Evolutionary conservation across 2,329 filamentous ascomycete genomes (phyloP), one percentile per base, ranked within the genome.

Genomic region (Delphinella strobiligena): DNA sequence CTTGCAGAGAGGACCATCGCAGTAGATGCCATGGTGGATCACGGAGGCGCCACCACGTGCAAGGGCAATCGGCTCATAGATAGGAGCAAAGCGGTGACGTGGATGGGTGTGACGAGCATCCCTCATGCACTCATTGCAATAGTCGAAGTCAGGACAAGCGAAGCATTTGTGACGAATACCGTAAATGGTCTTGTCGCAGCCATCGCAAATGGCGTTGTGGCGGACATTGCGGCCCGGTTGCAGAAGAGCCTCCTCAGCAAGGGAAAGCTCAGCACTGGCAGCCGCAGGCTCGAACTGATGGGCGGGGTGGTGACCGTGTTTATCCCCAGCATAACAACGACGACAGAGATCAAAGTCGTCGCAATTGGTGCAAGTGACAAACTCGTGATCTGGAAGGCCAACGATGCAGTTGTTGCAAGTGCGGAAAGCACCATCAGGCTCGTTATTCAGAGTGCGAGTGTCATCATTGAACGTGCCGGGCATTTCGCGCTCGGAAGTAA

Each of bases 71-170:
- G 81, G 75, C 51, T 86, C 82, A 54, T 91, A 94, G 49, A 98
- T 74, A 31, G 86, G 77, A 10, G 84, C 84, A 56, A 98, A 96
- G 49, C 88, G 82, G 61, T 98, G 91, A 41, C 74, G 71, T 14
- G 84, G 77, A 59, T 98, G 93, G 36, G 73, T 76, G 51, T 76
- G 71, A 44, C 64, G 61, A 33, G 84, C 80, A 49, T 71, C 75
- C 51, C 70, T 63, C 43, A 85, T 61, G 62, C 93, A 98, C 7
- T 75, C 68, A 17, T 73, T 71, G 68, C 91, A 98, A 65, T 84
- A 96, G 55, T 98, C 91, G 82, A 86, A 98, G 61, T 98, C 91
- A 32, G 93, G 91, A 68, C 91, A 98, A 58, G 86, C 80, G 48
- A 96, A 71, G 61, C 91, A 98, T 72, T 98, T 98, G 74, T 96